Base-by-base conservation (phyloP, 176 grass and related monocot genomes). In the Oryza rufipogon region DNA sequence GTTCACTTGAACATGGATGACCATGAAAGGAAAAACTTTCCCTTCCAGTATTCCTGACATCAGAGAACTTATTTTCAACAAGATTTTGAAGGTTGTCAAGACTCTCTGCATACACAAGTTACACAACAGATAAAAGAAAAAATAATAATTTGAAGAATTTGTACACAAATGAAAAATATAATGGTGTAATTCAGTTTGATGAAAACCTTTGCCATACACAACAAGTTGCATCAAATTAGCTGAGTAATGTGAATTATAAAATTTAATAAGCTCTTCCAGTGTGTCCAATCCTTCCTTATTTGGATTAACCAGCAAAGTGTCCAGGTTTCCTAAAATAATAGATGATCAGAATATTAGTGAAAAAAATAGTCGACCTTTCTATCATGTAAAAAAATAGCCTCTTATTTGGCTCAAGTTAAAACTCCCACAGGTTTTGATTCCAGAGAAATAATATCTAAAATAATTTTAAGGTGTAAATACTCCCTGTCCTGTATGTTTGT, bases 201-300 rank as follows among this genome's bases (percentile, higher is more conserved):
- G 11, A 81, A 78, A 78, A 98, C 96, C 96, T 95, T 88, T 98
- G 77, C 87, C 93, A 89, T 98, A 98, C 56, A 98, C 91, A 75
- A 87, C 96, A 81, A 98, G 96, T 69, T 98, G 87, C 96, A 98
- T 98, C 74, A 98, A 83, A 73, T 98, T 98, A 20, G 96, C 96
- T 71, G 96, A 98, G 84, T 98, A 98, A 74, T 93, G 89, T 72
- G 85, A 85, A 85, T 95, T 88, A 68, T 98, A 98, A 86, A 98
- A 98, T 77, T 95, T 98, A 70, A 98, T 74, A 75, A 98, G 89
- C 84, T 95, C 93, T 58, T 77, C 60, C 75, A 93, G 95, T 85
- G 96, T 98, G 74, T 95, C 93, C 33, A 98, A 58, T 81, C 96
- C 96, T 86, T 89, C 95, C 66, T 86, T 91, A 87, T 98, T 98